A percentile compares a stretch with the other conserved stretches of the same genome.
Evolutionary conservation across 2,329 filamentous ascomycete genomes (phyloP).

Genomic region (Fusarium tuaranense): DNA sequence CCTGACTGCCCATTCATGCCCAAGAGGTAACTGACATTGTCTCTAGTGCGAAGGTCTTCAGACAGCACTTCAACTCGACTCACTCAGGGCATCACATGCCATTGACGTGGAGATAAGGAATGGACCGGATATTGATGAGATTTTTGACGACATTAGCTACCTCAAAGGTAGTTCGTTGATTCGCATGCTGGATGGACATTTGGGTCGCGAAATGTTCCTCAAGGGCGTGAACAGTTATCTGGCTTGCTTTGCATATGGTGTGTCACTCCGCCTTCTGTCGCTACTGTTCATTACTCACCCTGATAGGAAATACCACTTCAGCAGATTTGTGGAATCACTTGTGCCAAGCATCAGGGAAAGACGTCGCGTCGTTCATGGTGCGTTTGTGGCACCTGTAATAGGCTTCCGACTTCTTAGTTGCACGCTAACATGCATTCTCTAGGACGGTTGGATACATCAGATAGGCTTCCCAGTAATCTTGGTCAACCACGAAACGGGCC

Average conservation of each 20-base stretch:
- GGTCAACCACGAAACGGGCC: neutral
- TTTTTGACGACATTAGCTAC: conserved; percentile 96
- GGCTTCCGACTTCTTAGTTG: neutral
- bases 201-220: neutral
- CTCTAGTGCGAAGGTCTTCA: conserved; percentile 83
- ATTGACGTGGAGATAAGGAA: conserved; percentile 95
- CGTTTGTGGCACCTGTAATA: neutral
- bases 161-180: neutral
- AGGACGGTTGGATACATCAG: neutral
- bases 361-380: neutral
- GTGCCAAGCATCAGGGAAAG: neutral
- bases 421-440: neutral
- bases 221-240: neutral
- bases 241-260: neutral
- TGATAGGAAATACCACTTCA: neutral
- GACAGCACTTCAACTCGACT: conserved; percentile 88
- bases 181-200: neutral
- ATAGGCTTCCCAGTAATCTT: neutral
- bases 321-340: neutral
- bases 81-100: conserved; percentile 89
- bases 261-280: neutral
- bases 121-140: conserved; percentile 94
- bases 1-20: neutral
- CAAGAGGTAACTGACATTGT: neutral
- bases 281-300: neutral